Evolutionary conservation across 495 filamentous ascomycete species (phyloP), one percentile per base, ranked within the genome.

Genomic region (Neohortaea acidophila): DNA sequence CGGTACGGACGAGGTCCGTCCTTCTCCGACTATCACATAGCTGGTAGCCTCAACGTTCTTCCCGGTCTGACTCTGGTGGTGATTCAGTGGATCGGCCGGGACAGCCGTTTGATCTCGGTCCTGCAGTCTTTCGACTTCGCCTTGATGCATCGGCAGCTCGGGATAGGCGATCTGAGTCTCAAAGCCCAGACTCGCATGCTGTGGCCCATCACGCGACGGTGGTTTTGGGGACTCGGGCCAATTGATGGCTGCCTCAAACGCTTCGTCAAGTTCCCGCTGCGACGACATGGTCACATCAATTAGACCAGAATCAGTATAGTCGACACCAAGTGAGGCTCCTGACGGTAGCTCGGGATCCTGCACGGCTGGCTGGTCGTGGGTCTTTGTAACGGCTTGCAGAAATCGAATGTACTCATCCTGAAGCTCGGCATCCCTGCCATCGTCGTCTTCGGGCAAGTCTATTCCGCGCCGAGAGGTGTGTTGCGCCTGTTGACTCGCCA

Each of bases 91-190:
- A n/a, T n/a, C n/a, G n/a, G n/a, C n/a, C n/a, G n/a, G n/a, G n/a
- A n/a, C n/a, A n/a, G n/a, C n/a, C n/a, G n/a, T n/a, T n/a, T n/a
- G n/a, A n/a, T n/a, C n/a, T n/a, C n/a, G n/a, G n/a, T n/a, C n/a
- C n/a, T n/a, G n/a, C n/a, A n/a, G n/a, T n/a, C n/a, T n/a, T n/a
- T n/a, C n/a, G n/a, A n/a, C n/a, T n/a, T n/a, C n/a, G n/a, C n/a
- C 24, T n/a, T 27, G 8, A 8, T 27, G 24, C n/a, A 27, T 8
- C 24, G 24, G 29, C 10, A 32, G 29, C 18, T 4, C 9, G 12
- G 32, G 15, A 30, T 39, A 39, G 2, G 17, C 20, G 14, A 39
- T 15, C 18, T 45, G 42, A 6, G 42, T 45, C 18, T 45, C 42
- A 27, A 39, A 34, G 6, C 26, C 3, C 33, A 4, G 15, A 18